Conservation (phyloP, 352 stramenopile genomes). For the Phytophthora ohioensis region DNA sequence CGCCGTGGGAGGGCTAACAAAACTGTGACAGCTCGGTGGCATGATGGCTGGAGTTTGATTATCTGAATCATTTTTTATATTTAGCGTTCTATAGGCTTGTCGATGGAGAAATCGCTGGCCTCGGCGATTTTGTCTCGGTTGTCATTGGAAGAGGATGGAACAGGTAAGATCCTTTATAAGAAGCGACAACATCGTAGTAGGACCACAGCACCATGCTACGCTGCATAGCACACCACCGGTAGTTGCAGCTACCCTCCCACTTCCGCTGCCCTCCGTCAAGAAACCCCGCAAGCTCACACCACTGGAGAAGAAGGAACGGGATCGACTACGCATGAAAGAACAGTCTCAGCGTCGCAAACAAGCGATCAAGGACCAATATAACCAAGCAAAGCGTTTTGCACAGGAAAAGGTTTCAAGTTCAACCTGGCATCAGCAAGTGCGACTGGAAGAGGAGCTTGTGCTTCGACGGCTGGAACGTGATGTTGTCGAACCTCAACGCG, state of each 20-base stretch:
- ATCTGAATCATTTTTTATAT: conserved; percentile 31
- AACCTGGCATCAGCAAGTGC: conserved; percentile 57
- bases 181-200: conserved; percentile 28
- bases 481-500: conserved; percentile 56
- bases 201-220: conserved; percentile 18
- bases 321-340: conserved; percentile 59
- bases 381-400: conserved; percentile 39
- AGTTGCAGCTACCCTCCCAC: conserved; percentile 19
- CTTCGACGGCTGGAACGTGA: conserved; percentile 72
- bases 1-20: conserved; percentile 33
- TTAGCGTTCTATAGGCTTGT: conserved; percentile 32
- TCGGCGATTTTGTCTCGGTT: conserved; percentile 1
- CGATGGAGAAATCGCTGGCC: conserved; percentile 15
- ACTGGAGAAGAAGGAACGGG: conserved; percentile 60
- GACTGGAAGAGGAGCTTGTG: conserved; percentile 73
- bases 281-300: conserved; percentile 49
- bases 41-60: not conserved
- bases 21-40: not conserved
- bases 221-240: conserved; percentile 9
- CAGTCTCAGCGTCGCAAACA: conserved; percentile 54
- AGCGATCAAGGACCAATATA: conserved; percentile 42
- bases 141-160: conserved; percentile 16
- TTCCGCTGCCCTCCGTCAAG: conserved; percentile 17
- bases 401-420: conserved; percentile 37
- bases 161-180: conserved; percentile 13